A percentile compares a stretch with the other conserved stretches of the same genome.
Evolutionary conservation across 2,329 filamentous ascomycete species (phyloP).

Genomic region (Xylaria sp.): DNA sequence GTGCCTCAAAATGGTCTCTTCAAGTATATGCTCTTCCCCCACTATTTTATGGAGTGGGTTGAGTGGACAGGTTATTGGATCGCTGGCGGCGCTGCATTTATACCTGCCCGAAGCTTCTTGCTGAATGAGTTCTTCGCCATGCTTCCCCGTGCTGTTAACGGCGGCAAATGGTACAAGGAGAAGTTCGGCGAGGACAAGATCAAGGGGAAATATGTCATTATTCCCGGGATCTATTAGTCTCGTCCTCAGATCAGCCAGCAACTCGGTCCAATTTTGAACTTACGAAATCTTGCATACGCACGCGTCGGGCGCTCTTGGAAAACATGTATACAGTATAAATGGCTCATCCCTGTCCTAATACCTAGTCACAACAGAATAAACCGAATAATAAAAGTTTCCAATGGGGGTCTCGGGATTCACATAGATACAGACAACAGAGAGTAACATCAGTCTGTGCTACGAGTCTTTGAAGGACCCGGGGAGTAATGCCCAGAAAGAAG

Average conservation of each 20-base stretch:
- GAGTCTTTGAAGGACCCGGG: not conserved
- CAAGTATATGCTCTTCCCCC: slow-evolving; percentile 83
- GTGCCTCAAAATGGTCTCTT: slow-evolving; percentile 88
- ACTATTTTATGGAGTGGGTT: slow-evolving; percentile 96
- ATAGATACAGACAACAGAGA: not conserved
- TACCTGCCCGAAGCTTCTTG: slow-evolving; percentile 83
- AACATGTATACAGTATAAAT: not conserved
- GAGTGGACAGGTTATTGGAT: slow-evolving; percentile 95
- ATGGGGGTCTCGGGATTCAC: not conserved
- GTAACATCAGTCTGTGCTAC: not conserved
- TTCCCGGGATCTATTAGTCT: slow-evolving; percentile 55
- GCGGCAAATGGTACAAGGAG: slow-evolving; percentile 85
- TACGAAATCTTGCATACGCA: not conserved
- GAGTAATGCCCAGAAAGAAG: not conserved
- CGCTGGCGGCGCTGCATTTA: slow-evolving; percentile 72
- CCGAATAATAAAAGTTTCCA: not conserved
- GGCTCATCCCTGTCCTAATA: not conserved
- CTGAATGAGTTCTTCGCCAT: slow-evolving; percentile 91
- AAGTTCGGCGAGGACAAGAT: slow-evolving; percentile 89
- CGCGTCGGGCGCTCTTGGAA: not conserved
- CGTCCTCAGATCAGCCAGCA: not conserved
- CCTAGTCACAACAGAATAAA: not conserved
- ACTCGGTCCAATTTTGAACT: not conserved
- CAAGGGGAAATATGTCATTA: slow-evolving; percentile 76
- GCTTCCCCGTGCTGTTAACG: slow-evolving; percentile 85